Evolutionary conservation across 2,329 filamentous ascomycete species (phyloP), one percentile per base, ranked within the genome.

Genomic region (Chaetomiaceae sp.): DNA sequence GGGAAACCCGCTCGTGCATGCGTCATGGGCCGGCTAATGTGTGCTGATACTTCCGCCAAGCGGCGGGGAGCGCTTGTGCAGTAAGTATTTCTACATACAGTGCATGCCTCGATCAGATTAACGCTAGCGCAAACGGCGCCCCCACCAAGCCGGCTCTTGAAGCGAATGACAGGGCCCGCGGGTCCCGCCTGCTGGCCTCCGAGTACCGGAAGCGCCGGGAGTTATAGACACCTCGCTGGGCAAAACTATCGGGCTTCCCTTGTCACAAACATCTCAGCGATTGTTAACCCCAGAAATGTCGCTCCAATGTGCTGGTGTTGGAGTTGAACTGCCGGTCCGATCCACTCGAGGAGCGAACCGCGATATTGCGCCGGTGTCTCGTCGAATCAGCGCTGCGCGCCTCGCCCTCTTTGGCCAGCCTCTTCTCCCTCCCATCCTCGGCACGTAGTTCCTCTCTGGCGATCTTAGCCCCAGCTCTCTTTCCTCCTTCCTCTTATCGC

Each of bases 381-480:
- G 47, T n/a, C 58, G 51, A n/a, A 62, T 55, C 10, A 62, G 34
- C 8, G 57, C 48, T 2, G 61, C 57, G 1, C 57, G 45, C 7
- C 61, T 51, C 2, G 53, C 53, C 23, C 60, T 46, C 32, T 54
- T 56, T 5, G 54, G 54, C 46, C 57, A 58, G 29, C 61, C 51
- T 34, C 53, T 33, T 27, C 48, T 36, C 18, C 52, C 44, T 3
- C 56, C 49, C 13, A 32, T 43, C 10, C 56, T 37, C 10, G 60
- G 57, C 11, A 61, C 46, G 41, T 62, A 62, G 25, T 48, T 51
- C 20, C 50, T 48, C 42, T 58, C 53, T 5, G 57, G 57, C 14
- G 48, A 47, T 8, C 37, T 36, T 9, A 51, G 9, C 6, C 53
- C 51, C 18, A 44, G 3, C 29, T 56, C 48, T 18, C 46, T 46